Base-by-base conservation (phyloP, 2,329 filamentous ascomycete genomes). In the Colletotrichum filicis region DNA sequence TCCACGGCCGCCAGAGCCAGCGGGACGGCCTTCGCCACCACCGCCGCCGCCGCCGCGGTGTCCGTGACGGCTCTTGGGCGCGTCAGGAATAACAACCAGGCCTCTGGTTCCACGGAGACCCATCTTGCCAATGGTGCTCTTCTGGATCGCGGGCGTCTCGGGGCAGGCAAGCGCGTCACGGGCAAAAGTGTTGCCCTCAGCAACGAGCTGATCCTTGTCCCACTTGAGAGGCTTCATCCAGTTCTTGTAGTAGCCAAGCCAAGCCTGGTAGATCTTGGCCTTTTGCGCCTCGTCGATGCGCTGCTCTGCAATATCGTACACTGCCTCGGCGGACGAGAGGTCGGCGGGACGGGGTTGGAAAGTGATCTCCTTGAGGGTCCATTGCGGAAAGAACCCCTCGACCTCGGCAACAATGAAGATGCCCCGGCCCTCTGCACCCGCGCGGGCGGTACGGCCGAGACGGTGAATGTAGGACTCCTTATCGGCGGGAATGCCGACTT, bases 391-490 rank as follows among this genome's bases (percentile, higher is more conserved):
- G 74, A 83, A 83, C 0, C 82, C 75, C 77, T 93, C 91, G 2
- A 82, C 79, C 3, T 87, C 80, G 37, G 87, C 83, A 30, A 92
- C 79, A 62, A 93, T 82, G 37, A 93, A 83, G 79, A 91, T 89
- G 49, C 91, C 92, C 60, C 90, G 87, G 57, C 92, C 91, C 37
- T 88, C 86, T 66, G 91, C 91, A 60, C 89, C 88, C n/a, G 90
- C 90, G 68, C 92, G 90, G 5, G 88, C 91, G 2, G 92, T 93
- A 59, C 91, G 90, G 66, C 92, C 91, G 14, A 93, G 85, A 55
- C 91, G 90, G 79, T 93, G 92, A 71, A 93, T 89, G 82, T 93
- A 93, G 60, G 89, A 88, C 79, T 92, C 89, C 74, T 88, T 87
- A 76, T 89, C 87, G 5, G 84, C 82, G 11, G 91, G 90, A 5